Evolutionary conservation across 345 rosid species (phyloP), one percentile per base, ranked within the genome.

Genomic region (Combretum micranthum): DNA sequence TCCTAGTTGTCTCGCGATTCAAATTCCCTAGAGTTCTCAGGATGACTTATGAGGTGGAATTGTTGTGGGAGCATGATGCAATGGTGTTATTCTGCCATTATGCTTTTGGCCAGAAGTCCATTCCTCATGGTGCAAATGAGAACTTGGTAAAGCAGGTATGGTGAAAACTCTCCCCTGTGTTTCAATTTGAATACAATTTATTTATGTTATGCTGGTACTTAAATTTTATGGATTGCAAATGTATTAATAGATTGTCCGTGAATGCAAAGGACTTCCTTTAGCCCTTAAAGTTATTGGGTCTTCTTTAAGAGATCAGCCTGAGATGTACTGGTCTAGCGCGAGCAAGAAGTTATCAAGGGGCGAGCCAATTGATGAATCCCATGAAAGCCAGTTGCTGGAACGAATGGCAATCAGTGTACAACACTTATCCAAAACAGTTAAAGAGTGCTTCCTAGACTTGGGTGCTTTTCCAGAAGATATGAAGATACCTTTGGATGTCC

Each of bases 391-490:
- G 62, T 62, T 92, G 69, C 75, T 84, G 21, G 75, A 80, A 60
- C 77, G 87, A 22, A 86, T 92, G 97, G 84, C 83, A n/a, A 69
- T 86, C 47, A 86, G 98, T 50, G 64, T 80, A 3, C 66, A 71
- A 0, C 67, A 77, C 69, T 82, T 88, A 75, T 60, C 72, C 16
- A 37, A 21, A 23, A 83, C 56, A 56, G 83, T 81, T 11, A 75
- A 23, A 59, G 93, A 86, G 44, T 88, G 96, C 71, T 88, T 88
- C 90, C 53, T 87, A 79, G 99, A 93, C 68, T 59, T 93, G 78
- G 97, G 97, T 12, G 75, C 94, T n/a, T 89, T 93, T 70, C 94
- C 97, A 32, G 99, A 93, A 85, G 99, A 87, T 78, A 83, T 64
- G 64, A 89, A 79, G 72, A 93, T 93, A 57, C 91, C 99, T 55